Evolutionary conservation across 2,329 filamentous ascomycete species (phyloP).

Genomic region (Monosporascus sp.): DNA sequence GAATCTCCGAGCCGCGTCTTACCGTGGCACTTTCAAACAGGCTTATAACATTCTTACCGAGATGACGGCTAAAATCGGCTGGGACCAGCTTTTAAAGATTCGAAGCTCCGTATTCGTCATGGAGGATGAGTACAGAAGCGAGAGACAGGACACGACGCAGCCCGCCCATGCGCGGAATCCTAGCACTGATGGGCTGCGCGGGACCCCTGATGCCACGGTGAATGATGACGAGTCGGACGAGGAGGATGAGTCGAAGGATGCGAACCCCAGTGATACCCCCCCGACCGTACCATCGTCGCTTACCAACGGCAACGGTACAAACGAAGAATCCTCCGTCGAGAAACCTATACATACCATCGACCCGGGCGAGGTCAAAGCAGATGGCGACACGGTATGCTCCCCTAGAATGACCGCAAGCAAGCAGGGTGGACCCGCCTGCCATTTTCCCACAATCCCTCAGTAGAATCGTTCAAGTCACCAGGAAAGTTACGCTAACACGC

Average conservation of each 20-base stretch:
- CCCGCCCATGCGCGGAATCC: constrained; percentile 56
- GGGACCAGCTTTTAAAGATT: constrained; percentile 93
- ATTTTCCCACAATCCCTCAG: too few species aligned
- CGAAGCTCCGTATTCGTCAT: constrained; percentile 98
- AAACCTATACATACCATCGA: constrained; percentile 76
- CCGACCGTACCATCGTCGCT: constrained; percentile 13
- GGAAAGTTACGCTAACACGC: constrained; percentile 13
- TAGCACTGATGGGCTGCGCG: constrained; percentile 73
- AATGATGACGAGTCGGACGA: constrained; percentile 37
- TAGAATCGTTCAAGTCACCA: too few species aligned
- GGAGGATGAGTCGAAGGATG: constrained; percentile 30
- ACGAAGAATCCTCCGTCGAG: constrained; percentile 49
- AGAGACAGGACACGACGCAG: constrained; percentile 62
- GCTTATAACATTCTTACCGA: constrained; percentile 93
- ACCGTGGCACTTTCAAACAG: constrained; percentile 93
- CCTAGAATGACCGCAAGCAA: too few species aligned
- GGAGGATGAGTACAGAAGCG: constrained; percentile 96
- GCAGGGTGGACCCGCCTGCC: too few species aligned
- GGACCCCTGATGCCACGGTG: constrained; percentile 57
- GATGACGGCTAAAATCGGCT: constrained; percentile 93
- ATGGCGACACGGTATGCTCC: constrained; percentile 33
- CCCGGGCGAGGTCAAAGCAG: constrained; percentile 71
- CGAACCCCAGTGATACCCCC: too few species aligned
- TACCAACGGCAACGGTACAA: constrained; percentile 33
- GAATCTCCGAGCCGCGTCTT: constrained; percentile 79